These are phyloP conservation scores for Eimeria necatrix DNA, from an alignment of 169 alveolate species.

Conservation along the genomic window DNA sequence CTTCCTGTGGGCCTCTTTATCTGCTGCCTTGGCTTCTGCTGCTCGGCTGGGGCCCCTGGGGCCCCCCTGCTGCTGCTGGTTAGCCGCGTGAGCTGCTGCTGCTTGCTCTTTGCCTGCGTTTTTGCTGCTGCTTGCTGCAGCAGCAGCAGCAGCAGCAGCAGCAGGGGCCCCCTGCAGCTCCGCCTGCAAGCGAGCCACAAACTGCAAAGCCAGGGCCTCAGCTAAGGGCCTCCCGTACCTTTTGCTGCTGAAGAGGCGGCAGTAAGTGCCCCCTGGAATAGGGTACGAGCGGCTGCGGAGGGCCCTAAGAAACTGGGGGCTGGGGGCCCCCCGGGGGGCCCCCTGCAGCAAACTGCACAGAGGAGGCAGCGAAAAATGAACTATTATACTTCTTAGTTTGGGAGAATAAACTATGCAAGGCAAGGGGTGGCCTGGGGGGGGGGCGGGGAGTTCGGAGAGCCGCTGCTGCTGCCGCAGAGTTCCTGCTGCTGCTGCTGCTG, in stretches of 20 bases:
- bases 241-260: constrained; percentile 28
- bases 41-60: no score
- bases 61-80: not conserved
- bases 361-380: constrained; percentile 21
- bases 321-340: not conserved
- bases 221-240: constrained; percentile 19
- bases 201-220: not conserved
- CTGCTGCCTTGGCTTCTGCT: no score
- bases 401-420: constrained; percentile 15
- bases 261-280: not conserved
- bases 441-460: not conserved
- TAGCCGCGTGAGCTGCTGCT: not conserved
- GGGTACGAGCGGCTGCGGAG: not conserved
- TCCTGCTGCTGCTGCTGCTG: constrained; percentile 26
- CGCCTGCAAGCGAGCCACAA: not conserved
- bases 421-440: constrained; percentile 8
- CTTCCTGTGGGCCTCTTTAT: no score
- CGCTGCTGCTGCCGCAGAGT: constrained; percentile 42
- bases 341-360: not conserved
- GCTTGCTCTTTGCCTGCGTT: not conserved
- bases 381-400: not conserved
- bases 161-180: not conserved
- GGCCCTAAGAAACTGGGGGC: not conserved
- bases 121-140: no score
- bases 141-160: not conserved